Percentiles rank a stretch among this genome's conserved stretches.
These are phyloP conservation scores for Penicillium parvum DNA, from an alignment of 495 filamentous ascomycete genomes.

Conservation along the genomic window DNA sequence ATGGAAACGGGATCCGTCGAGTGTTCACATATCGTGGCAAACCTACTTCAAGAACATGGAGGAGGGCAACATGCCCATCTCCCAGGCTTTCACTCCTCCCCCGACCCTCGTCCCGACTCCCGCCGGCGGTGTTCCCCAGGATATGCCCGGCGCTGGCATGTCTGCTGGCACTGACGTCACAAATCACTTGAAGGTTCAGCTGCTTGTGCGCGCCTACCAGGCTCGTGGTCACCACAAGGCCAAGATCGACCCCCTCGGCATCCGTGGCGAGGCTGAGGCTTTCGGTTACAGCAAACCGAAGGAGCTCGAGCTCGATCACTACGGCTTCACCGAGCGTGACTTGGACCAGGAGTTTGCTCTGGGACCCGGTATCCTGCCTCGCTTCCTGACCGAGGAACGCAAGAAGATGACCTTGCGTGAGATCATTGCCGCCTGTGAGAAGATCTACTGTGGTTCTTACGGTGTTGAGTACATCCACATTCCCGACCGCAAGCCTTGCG, in stretches of 20 bases:
- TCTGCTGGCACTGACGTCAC: conserved; percentile 78
- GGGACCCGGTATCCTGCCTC: conserved; percentile 91
- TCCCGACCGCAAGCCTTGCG: conserved; percentile 93
- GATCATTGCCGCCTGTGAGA: conserved; percentile 89
- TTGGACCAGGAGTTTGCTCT: conserved; percentile 87
- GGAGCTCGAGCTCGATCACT: conserved; percentile 88
- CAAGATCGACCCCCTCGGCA: conserved; percentile 92
- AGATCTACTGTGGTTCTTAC: conserved; percentile 93
- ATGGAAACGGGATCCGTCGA: conserved; percentile 90
- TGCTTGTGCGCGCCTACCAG: conserved; percentile 94
- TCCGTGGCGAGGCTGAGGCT: conserved; percentile 77
- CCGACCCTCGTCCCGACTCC: conserved; percentile 82
- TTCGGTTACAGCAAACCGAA: conserved; percentile 87
- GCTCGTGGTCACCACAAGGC: conserved; percentile 97
- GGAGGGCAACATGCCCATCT: conserved; percentile 92
- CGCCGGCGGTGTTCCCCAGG: conserved; percentile 70
- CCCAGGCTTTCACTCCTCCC: conserved; percentile 92
- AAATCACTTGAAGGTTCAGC: conserved; percentile 97
- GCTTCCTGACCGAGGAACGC: conserved; percentile 79
- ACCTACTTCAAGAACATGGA: conserved; percentile 99
- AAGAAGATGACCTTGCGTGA: conserved; percentile 96
- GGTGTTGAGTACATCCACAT: conserved; percentile 99
- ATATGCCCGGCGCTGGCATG: conserved; percentile 65
- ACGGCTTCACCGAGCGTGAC: conserved; percentile 92
- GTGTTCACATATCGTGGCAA: conserved; percentile 98